These are phyloP conservation scores for Daldinia loculata DNA, from an alignment of 495 filamentous ascomycete genomes.

Conservation along the genomic window DNA sequence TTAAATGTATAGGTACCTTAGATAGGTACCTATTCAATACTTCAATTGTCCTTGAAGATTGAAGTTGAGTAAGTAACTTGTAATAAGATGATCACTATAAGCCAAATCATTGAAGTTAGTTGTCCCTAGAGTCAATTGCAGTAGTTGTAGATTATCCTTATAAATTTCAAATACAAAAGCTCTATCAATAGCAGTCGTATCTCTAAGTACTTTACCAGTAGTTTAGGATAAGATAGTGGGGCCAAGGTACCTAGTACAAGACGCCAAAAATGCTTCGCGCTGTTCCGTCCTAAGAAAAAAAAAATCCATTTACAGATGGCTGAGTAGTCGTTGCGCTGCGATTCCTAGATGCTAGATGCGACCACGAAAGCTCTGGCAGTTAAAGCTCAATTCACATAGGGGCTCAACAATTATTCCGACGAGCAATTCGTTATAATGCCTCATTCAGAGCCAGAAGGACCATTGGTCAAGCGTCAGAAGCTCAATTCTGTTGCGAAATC, in stretches of 20 bases:
- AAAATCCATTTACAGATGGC: conserved; percentile 35
- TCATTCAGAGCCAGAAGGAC: conserved; percentile 60
- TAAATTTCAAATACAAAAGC: neutral
- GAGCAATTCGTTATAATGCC: conserved; percentile 49
- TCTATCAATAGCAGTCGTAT: neutral
- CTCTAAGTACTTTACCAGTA: neutral
- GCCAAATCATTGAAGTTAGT: no score
- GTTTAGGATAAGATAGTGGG: neutral
- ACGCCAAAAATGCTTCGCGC: conserved; percentile 16
- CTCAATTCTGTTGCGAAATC: conserved; percentile 50
- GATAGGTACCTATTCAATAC: neutral
- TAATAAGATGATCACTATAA: neutral
- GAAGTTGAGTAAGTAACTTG: neutral
- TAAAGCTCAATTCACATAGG: neutral
- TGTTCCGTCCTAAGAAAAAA: conserved; percentile 31
- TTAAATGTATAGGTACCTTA: neutral
- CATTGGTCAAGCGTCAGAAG: conserved; percentile 75
- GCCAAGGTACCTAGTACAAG: neutral
- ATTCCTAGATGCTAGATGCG: conserved; percentile 25
- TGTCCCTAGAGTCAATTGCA: neutral
- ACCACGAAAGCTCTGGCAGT: neutral
- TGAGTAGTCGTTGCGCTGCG: conserved; percentile 11
- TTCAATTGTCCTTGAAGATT: neutral
- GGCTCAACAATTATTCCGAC: neutral
- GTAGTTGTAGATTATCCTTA: neutral